Evolutionary conservation across 2,329 filamentous ascomycete species (phyloP), one percentile per base, ranked within the genome.

Genomic region (Fusarium metavorans): DNA sequence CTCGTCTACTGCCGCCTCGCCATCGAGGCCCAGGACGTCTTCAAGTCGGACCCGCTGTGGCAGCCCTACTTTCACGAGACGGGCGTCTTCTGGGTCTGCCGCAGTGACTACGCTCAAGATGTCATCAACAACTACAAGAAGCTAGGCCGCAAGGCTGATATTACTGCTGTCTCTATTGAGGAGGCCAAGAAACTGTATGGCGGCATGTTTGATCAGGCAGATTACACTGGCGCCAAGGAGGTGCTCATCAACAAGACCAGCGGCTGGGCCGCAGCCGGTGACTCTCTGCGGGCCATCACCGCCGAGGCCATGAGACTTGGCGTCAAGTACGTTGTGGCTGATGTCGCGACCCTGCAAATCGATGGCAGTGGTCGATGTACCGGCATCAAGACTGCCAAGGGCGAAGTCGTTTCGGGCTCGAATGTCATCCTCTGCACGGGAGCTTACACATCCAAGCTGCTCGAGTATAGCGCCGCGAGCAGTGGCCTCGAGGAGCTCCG

Each of bases 21-120:
- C 0, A 85, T 93, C 32, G 91, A 94, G 81, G 90, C 92, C 0
- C 90, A 92, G 76, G 88, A 91, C 61, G 82, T 89, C 1, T 94
- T 91, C 85, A 86, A 86, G 64, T 82, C 81, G 1, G 88, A 91
- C 63, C 88, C 90, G 1, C 83, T 92, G 3, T 90, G 89, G 83
- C 83, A 85, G 74, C 83, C 84, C 2, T 87, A 86, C 65, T 92
- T 91, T 77, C 88, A 92, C 78, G 86, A 89, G 76, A 89, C 87
- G 0, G 91, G 91, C 0, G 88, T 91, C 82, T 86, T 90, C 65
- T 89, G 85, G 82, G 87, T 90, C 77, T 88, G 86, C 72, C 84
- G 87, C 50, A 84, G 84, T 66, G 84, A 88, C 64, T 85, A 89
- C 64, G 85, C 87, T 0, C 82, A 85, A 41, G 82, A 87, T 0